Percentiles rank a stretch among this genome's conserved stretches.
Evolutionary conservation across 2,329 filamentous ascomycete species (phyloP).

Genomic region (Ascochyta fabae): DNA sequence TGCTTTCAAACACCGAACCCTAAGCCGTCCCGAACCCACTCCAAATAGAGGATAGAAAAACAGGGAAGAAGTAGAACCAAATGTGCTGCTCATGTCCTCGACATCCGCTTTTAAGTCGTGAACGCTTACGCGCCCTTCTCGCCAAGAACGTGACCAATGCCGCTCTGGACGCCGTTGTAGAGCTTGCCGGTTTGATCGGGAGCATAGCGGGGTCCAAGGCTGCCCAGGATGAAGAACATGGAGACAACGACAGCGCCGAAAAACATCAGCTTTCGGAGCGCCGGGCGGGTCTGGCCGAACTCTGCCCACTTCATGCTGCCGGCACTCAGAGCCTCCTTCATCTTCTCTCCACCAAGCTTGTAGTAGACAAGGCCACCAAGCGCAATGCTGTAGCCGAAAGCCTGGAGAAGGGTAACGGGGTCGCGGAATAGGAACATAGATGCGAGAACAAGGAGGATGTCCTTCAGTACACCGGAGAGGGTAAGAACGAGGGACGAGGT

Average conservation of each 20-base stretch:
- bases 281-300: slow-evolving; percentile 78
- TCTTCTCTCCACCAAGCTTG: slow-evolving; percentile 82
- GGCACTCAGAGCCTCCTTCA: slow-evolving; percentile 79
- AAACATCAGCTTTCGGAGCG: slow-evolving; percentile 77
- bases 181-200: slow-evolving; percentile 46
- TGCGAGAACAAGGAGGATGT: slow-evolving; percentile 79
- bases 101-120: neutral
- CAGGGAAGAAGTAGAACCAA: slow-evolving; percentile 34
- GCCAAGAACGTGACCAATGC: slow-evolving; percentile 37
- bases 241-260: slow-evolving; percentile 67
- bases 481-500: slow-evolving; percentile 86
- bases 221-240: slow-evolving; percentile 72
- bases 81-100: slow-evolving; percentile 13
- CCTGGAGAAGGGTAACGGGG: slow-evolving; percentile 75
- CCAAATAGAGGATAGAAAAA: slow-evolving; percentile 36
- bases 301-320: slow-evolving; percentile 82
- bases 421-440: slow-evolving; percentile 85
- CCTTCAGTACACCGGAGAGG: slow-evolving; percentile 86
- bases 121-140: slow-evolving; percentile 30
- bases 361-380: slow-evolving; percentile 82
- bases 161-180: slow-evolving; percentile 44
- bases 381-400: slow-evolving; percentile 83
- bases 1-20: slow-evolving; percentile 39
- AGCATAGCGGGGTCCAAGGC: slow-evolving; percentile 50
- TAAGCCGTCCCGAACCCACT: slow-evolving; percentile 31